Evolutionary conservation across 179 eudicot genomes (phyloP), one percentile per base, ranked within the genome.

Genomic region (Nepenthes alata): DNA sequence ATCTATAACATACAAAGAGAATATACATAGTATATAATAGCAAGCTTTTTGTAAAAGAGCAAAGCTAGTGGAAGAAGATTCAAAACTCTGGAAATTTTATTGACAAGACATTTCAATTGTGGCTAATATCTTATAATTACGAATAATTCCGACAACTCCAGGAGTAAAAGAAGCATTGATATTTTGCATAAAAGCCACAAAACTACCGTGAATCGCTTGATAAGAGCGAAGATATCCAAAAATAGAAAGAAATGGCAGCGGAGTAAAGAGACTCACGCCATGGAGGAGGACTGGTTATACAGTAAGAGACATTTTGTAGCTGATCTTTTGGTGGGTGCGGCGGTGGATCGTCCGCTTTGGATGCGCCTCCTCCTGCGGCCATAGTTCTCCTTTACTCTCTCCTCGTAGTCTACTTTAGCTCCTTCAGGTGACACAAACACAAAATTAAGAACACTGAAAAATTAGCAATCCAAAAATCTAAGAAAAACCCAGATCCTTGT

Each of bases 271-370:
- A 91, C 96, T 86, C 60, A 91, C 98, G 98, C 98, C 98, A 91
- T 65, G 87, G 96, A 7, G 98, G 98, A 55, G 98, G 98, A 69
- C 98, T 91, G 1, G 95, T 91, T 56, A 91, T 91, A 71, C 98
- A 91, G 71, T 78, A 91, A 64, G 89, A 81, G 57, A 91, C 96
- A 77, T 81, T 81, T 2, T 95, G 98, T 36, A 91, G 88, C 74
- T 91, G 98, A 75, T 88, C 96, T 59, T 84, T 91, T 2, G 96
- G 95, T 62, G 95, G 96, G 49, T 88, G 98, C 61, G 98, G 96
- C 38, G 81, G 64, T 53, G 95, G 96, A 35, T 91, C 96, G 59
- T 62, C 81, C 51, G 77, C 76, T 70, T 88, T 86, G 12, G 85
- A 60, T 65, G 86, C 77, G 72, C 77, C 84, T 68, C 79, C 89